Evolutionary conservation across 129 eudicot species (phyloP).

Genomic region (Pulicaria dysenterica): DNA sequence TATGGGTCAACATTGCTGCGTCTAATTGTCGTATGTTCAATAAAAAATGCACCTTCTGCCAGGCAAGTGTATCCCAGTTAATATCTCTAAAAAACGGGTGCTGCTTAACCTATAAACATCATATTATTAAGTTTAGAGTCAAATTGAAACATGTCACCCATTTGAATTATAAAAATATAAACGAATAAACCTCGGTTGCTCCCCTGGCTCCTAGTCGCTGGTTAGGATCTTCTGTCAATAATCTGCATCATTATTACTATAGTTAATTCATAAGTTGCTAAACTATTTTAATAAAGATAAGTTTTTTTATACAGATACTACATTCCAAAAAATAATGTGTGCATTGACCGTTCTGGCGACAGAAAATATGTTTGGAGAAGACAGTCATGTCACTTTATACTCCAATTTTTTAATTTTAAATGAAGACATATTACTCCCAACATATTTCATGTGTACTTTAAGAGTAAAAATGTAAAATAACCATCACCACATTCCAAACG

Average conservation of each 20-base stretch:
- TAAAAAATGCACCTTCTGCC: conserved; percentile 70
- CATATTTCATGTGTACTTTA: no score
- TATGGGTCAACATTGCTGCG: neutral
- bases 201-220: conserved; percentile 96
- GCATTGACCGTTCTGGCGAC: no score
- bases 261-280: neutral
- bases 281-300: neutral
- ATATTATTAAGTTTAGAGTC: conserved; percentile 12
- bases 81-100: conserved; percentile 93
- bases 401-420: no score
- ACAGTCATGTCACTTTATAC: no score
- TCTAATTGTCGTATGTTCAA: neutral
- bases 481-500: no score
- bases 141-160: neutral
- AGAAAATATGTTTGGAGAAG: no score
- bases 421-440: no score
- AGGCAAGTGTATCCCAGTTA: conserved; percentile 97
- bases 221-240: conserved; percentile 92
- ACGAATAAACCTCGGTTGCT: conserved; percentile 78
- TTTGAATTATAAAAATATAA: neutral
- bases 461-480: no score
- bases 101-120: conserved; percentile 71
- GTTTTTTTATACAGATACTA: neutral
- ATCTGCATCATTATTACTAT: conserved; percentile 41
- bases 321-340: neutral